Evolutionary conservation across 805 yeast genomes (phyloP).

Genomic region (Suhomyces prunicola): DNA sequence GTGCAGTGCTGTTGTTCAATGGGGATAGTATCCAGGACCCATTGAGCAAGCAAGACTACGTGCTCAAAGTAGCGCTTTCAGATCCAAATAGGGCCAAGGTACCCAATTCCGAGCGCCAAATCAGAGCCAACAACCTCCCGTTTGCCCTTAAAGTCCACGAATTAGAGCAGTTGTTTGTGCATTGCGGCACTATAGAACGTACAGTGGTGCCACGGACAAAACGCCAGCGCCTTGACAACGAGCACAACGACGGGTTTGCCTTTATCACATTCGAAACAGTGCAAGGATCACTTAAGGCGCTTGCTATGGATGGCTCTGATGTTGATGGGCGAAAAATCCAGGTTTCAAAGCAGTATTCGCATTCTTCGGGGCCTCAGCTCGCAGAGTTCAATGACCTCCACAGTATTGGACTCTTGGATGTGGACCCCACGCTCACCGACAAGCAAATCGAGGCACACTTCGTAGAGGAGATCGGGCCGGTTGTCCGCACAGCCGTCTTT

Average conservation of each 20-base stretch:
- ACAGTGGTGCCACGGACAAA: constrained; percentile 43
- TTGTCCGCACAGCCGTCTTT: constrained; percentile 42
- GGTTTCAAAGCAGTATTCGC: constrained; percentile 28
- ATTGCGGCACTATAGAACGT: constrained; percentile 52
- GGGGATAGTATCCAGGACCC: constrained; percentile 33
- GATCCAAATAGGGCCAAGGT: constrained; percentile 51
- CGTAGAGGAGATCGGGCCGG: constrained; percentile 24
- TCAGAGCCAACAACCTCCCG: constrained; percentile 53
- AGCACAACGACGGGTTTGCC: constrained; percentile 60
- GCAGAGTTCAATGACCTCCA: constrained; percentile 16
- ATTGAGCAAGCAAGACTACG: constrained; percentile 22
- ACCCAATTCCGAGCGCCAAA: constrained; percentile 53
- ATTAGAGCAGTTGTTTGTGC: constrained; percentile 41
- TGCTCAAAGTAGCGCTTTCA: constrained; percentile 58
- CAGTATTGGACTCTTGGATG: constrained; percentile 20
- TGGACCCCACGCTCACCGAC: constrained; percentile 34
- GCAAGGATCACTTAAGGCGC: constrained; percentile 47
- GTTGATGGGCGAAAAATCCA: constrained; percentile 47
- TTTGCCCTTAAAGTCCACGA: constrained; percentile 38
- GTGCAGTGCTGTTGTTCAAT: constrained; percentile 42
- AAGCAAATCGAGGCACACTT: constrained; percentile 32
- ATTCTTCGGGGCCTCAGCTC: constrained; percentile 1
- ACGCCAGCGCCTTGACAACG: constrained; percentile 17
- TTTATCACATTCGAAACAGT: constrained; percentile 49
- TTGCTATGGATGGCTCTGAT: constrained; percentile 37